Conservation (phyloP, 768 basidiomycete species). For the Tricholomella constricta region DNA sequence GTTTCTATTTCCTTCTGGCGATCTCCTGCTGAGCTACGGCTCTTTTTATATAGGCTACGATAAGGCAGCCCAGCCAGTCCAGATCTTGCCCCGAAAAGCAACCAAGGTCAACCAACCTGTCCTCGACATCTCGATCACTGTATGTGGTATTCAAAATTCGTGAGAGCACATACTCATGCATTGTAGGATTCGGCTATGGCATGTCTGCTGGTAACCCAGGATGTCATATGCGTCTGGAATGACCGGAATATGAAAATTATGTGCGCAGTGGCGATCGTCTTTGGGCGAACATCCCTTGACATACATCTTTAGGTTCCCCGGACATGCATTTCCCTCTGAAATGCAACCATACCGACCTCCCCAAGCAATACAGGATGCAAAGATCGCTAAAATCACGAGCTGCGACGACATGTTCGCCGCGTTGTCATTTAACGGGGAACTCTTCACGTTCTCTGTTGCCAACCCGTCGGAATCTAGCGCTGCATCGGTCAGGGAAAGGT, state of each 20-base stretch:
- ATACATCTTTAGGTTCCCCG: conserved; percentile 59
- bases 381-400: conserved; percentile 76
- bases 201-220: conserved; percentile 75
- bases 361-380: conserved; percentile 66
- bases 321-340: conserved; percentile 73
- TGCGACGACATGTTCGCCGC: conserved; percentile 84
- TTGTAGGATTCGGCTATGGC: conserved; percentile 78
- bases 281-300: not conserved
- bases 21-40: not conserved
- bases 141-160: conserved; percentile 34
- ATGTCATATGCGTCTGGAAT: conserved; percentile 84
- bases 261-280: conserved; percentile 37
- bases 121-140: conserved; percentile 72
- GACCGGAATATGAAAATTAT: conserved; percentile 74
- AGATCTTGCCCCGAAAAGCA: conserved; percentile 77
- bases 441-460: conserved; percentile 75
- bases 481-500: conserved; percentile 28
- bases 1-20: not conserved
- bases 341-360: conserved; percentile 83
- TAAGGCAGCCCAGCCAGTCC: conserved; percentile 69
- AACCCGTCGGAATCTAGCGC: conserved; percentile 33
- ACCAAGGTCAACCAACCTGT: conserved; percentile 75
- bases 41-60: conserved; percentile 62
- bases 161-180: not conserved
- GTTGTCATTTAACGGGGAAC: conserved; percentile 83